Conservation (phyloP, 1,284 basidiomycete species). For the Gomphus bonarii region DNA sequence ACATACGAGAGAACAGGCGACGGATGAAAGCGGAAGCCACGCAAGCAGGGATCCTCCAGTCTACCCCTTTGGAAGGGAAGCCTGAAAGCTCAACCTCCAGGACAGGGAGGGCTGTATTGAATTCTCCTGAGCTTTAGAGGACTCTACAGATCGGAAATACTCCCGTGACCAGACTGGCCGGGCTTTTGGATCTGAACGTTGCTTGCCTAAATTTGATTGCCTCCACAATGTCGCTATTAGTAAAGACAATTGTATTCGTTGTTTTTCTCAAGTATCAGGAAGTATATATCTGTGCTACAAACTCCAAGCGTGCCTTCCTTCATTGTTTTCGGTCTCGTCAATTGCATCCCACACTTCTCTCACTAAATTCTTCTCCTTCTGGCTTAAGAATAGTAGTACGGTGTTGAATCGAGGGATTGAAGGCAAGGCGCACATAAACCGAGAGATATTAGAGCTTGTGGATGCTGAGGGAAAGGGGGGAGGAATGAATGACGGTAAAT, state of each 20-base stretch:
- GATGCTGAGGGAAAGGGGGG: not conserved
- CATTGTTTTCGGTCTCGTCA: not conserved
- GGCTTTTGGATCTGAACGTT: no score
- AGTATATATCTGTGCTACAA: no score
- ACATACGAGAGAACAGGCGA: not conserved
- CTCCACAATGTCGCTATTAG: no score
- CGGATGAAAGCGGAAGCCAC: not conserved
- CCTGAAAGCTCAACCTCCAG: not conserved
- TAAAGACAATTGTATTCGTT: no score
- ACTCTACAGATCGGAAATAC: not conserved
- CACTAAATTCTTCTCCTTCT: conserved; percentile 31
- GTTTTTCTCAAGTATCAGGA: no score
- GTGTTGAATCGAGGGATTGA: conserved; percentile 51
- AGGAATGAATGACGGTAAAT: not conserved
- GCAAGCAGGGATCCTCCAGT: not conserved
- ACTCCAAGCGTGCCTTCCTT: not conserved
- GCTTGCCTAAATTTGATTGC: no score
- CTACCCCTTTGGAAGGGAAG: not conserved
- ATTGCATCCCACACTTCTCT: conserved; percentile 7
- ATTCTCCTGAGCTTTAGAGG: not conserved
- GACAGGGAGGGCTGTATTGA: not conserved
- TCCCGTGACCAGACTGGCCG: not conserved
- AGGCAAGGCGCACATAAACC: conserved; percentile 41
- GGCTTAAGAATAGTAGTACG: conserved; percentile 50
- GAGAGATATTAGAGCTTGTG: not conserved